phyloP scores from a whole-genome alignment of 768 basidiomycete species.

The Nidularia sp. region DNA sequence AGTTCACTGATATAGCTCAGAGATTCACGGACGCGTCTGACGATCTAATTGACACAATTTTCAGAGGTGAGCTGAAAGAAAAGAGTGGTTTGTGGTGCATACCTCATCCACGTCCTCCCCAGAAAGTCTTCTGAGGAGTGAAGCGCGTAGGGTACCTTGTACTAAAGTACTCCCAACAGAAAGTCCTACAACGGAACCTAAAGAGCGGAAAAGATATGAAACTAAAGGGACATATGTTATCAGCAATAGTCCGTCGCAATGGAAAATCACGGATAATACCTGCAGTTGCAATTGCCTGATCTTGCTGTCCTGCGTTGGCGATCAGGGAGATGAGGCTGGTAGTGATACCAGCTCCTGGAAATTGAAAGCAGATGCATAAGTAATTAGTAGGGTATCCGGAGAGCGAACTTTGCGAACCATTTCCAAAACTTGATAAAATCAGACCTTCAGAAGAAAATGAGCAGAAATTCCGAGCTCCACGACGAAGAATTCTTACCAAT shows the following conservation, averaged over 20 bases:
- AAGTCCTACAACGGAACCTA: conserved; percentile 55
- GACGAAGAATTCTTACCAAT: conserved; percentile 26
- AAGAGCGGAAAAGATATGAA: conserved; percentile 63
- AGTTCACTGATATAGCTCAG: conserved; percentile 41
- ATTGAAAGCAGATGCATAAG: neutral
- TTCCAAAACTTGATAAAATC: conserved; percentile 30
- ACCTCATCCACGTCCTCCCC: conserved; percentile 54
- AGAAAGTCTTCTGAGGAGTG: conserved; percentile 35
- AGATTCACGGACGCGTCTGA: conserved; percentile 45
- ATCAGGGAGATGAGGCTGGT: conserved; percentile 58
- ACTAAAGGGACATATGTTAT: conserved; percentile 23
- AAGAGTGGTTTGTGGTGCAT: neutral
- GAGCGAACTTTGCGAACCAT: conserved; percentile 20
- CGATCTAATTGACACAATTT: conserved; percentile 26
- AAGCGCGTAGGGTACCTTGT: conserved; percentile 43
- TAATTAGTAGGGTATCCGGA: neutral
- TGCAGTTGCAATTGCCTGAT: conserved; percentile 65
- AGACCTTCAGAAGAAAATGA: conserved; percentile 20
- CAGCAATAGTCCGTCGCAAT: too few relatives aligned
- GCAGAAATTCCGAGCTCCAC: neutral
- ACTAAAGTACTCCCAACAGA: conserved; percentile 55
- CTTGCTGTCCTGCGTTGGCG: conserved; percentile 55
- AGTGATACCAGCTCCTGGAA: conserved; percentile 45
- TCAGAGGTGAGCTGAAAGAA: neutral
- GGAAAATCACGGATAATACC: conserved; percentile 21